Evolutionary conservation across 371 early-diverging fungal species (phyloP).

Genomic region (Mortierella sp.): DNA sequence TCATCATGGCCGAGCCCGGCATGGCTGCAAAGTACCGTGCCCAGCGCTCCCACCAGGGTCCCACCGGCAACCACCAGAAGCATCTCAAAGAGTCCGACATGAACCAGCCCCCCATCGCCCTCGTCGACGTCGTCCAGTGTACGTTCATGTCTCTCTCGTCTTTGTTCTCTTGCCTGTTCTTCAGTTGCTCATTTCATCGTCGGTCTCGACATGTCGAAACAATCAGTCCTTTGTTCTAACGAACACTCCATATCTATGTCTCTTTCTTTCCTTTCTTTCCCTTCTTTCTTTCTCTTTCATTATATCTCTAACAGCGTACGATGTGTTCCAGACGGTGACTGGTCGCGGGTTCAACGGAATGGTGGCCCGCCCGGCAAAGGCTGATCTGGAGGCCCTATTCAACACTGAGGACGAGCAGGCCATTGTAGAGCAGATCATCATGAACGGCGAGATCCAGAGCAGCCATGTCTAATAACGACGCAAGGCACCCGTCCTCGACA

Average conservation of each 20-base stretch:
- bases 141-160: background rate
- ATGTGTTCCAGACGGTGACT: slow-evolving; percentile 36
- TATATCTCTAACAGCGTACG: slow-evolving; percentile 22
- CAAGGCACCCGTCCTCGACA: too few relatives aligned
- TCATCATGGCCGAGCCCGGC: slow-evolving; percentile 45
- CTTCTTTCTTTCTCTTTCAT: background rate
- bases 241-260: too few relatives aligned
- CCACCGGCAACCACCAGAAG: slow-evolving; percentile 14
- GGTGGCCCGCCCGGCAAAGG: slow-evolving; percentile 29
- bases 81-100: slow-evolving; percentile 14
- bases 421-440: slow-evolving; percentile 40
- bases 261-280: too few relatives aligned
- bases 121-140: slow-evolving; percentile 53
- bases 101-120: slow-evolving; percentile 17
- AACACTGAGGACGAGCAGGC: slow-evolving; percentile 31
- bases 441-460: slow-evolving; percentile 51
- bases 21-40: slow-evolving; percentile 53
- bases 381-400: slow-evolving; percentile 37
- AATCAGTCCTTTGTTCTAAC: background rate
- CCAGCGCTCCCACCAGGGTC: slow-evolving; percentile 25
- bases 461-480: background rate
- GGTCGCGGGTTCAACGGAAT: slow-evolving; percentile 51
- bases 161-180: background rate
- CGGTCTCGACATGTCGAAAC: background rate
- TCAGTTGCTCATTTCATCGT: background rate